Evolutionary conservation across 2,329 filamentous ascomycete species (phyloP).

Genomic region (Xylaria sp.): DNA sequence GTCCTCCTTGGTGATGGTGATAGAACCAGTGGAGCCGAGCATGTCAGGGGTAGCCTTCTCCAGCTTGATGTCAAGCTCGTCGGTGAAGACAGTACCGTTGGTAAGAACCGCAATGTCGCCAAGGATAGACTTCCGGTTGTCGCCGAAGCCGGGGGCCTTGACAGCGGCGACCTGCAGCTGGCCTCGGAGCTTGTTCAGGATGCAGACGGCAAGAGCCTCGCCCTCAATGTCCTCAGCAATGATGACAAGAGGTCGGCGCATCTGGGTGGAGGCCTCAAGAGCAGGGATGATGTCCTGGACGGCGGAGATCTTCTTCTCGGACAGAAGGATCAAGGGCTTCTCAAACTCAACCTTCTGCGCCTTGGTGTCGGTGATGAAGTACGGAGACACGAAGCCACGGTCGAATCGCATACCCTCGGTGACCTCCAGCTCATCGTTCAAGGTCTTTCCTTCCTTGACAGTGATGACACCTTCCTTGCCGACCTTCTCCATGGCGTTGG

Average conservation of each 20-base stretch:
- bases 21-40: conserved; percentile 95
- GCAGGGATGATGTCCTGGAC: conserved; percentile 99
- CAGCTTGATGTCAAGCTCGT: conserved; percentile 98
- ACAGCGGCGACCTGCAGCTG: conserved; percentile 98
- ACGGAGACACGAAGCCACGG: conserved; percentile 96
- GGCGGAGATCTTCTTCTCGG: conserved; percentile 99
- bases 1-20: conserved; percentile 99
- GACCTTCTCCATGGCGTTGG: conserved; percentile 99
- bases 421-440: conserved; percentile 95
- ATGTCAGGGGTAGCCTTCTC: conserved; percentile 96
- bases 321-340: conserved; percentile 97
- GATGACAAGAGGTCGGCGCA: conserved; percentile 94
- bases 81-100: conserved; percentile 96
- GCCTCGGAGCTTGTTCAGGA: conserved; percentile 99
- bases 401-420: conserved; percentile 99
- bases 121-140: conserved; percentile 99
- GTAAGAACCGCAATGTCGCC: conserved; percentile 95
- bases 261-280: conserved; percentile 93
- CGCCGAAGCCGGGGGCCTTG: conserved; percentile 98
- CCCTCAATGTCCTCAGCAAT: conserved; percentile 99
- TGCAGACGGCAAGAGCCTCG: conserved; percentile 97
- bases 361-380: conserved; percentile 99
- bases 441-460: conserved; percentile 99
- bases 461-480: conserved; percentile 99
- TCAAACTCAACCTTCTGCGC: conserved; percentile 99